A percentile compares a stretch with the other conserved stretches of the same genome.
These are phyloP conservation scores for Cavenderia fasciculata DNA, from an alignment of 78 protist genomes.

Conservation along the genomic window DNA sequence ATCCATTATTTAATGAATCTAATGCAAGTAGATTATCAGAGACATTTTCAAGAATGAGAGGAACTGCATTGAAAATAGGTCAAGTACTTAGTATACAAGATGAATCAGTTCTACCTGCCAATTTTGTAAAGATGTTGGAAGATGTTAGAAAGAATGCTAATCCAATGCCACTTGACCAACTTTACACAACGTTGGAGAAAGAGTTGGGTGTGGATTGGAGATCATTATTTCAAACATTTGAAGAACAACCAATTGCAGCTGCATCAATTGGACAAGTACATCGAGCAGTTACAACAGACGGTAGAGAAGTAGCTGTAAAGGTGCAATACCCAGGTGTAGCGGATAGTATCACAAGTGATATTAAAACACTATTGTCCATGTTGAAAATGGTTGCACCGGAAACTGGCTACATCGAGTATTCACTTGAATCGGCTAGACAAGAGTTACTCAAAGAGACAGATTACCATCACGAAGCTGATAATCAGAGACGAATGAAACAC, in stretches of 20 bases:
- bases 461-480: conserved; percentile 82
- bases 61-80: conserved; percentile 95
- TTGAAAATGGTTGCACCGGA: conserved; percentile 82
- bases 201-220: conserved; percentile 91
- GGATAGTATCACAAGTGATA: conserved; percentile 87
- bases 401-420: conserved; percentile 85
- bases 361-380: conserved; percentile 67
- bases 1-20: conserved; percentile 46
- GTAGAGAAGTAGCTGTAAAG: conserved; percentile 88
- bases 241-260: conserved; percentile 89
- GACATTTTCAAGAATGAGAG: conserved; percentile 91
- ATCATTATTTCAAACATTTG: conserved; percentile 51
- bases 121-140: conserved; percentile 76
- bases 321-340: conserved; percentile 93
- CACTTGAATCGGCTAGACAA: conserved; percentile 65
- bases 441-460: conserved; percentile 90
- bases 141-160: conserved; percentile 90
- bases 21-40: conserved; percentile 78
- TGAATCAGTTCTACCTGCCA: conserved; percentile 68
- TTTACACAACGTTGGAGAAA: conserved; percentile 24
- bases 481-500: conserved; percentile 33
- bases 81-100: conserved; percentile 92
- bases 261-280: conserved; percentile 96
- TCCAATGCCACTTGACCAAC: conserved; percentile 88
- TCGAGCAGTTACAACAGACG: conserved; percentile 72